Conservation (phyloP, 495 filamentous ascomycete species). For the Penicillium coffeae region DNA sequence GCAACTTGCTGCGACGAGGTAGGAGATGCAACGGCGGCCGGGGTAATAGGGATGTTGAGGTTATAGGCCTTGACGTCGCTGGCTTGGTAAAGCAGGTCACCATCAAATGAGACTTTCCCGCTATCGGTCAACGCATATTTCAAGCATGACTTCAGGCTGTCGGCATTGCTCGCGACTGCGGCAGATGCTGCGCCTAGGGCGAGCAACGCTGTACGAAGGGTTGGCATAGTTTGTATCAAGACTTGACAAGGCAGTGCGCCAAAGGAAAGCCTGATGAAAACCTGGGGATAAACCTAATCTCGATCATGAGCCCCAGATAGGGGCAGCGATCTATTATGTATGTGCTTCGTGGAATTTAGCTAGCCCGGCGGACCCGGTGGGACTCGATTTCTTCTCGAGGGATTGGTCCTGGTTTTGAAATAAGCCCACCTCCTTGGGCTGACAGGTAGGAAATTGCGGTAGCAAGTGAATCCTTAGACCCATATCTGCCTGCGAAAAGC, state of each 20-base stretch:
- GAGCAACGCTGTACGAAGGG: conserved; percentile 1
- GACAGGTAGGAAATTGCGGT: no score
- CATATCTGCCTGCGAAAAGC: background rate
- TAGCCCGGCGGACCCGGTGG: no score
- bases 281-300: no score
- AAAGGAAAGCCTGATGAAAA: no score
- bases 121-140: conserved; percentile 7
- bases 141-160: conserved; percentile 11
- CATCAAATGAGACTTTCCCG: conserved; percentile 11
- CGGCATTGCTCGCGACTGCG: background rate
- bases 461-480: no score
- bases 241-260: background rate
- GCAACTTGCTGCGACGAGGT: conserved; percentile 52
- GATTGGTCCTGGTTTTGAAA: no score
- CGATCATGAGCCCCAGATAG: no score
- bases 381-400: no score
- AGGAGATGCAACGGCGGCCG: conserved; percentile 59
- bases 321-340: no score
- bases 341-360: no score
- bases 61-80: conserved; percentile 46
- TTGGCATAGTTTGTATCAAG: background rate
- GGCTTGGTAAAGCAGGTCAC: conserved; percentile 14
- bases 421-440: no score
- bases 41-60: conserved; percentile 54
- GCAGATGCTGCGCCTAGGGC: conserved; percentile 1